Base-by-base conservation (phyloP, 2,329 filamentous ascomycete genomes). In the Epichloe uncinata region DNA sequence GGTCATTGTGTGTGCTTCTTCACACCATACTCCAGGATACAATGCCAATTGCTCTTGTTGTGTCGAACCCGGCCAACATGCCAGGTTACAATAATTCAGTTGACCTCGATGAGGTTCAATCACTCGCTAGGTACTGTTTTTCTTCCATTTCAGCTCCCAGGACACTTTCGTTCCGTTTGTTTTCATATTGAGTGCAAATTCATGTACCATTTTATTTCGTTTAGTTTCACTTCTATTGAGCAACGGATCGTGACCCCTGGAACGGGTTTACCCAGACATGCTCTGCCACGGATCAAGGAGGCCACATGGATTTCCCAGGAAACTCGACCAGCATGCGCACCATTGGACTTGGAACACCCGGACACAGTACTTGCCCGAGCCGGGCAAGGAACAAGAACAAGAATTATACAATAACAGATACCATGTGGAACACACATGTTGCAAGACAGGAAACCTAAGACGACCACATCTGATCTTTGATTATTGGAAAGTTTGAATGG, bases 81-180 rank as follows among this genome's bases (percentile, higher is more conserved):
- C 69, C 75, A 63, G 70, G 70, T 66, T 77, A 70, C 70, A 75
- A 69, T 60, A 69, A 60, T 53, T 58, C 71, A 60, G 62, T 72
- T 66, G 74, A 78, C 63, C 72, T 78, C 68, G 74, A 78, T 65
- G 75, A 79, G 67, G 74, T 77, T 67, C 72, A 77, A 63, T 75
- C 74, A 61, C 73, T 78, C 63, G 71, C 74, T 70, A 81, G 77
- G 77, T 81, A 81, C 69, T 77, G 73, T 71, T 72, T 72, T 73
- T 70, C 65, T 65, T 71, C 69, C 64, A 57, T 60, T 64, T 52
- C 42, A 63, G 57, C 59, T 65, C 64, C 69, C 66, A 66, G 71
- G 69, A 66, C 12, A 33, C 65, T 62, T 63, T 58, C 5, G 69
- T 60, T 66, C 50, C 65, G 61, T 12, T 42, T 7, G 2, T 38